Evolutionary conservation across 176 grass and related monocot species (phyloP), one percentile per base, ranked within the genome.

Genomic region (Oryza brachyantha): DNA sequence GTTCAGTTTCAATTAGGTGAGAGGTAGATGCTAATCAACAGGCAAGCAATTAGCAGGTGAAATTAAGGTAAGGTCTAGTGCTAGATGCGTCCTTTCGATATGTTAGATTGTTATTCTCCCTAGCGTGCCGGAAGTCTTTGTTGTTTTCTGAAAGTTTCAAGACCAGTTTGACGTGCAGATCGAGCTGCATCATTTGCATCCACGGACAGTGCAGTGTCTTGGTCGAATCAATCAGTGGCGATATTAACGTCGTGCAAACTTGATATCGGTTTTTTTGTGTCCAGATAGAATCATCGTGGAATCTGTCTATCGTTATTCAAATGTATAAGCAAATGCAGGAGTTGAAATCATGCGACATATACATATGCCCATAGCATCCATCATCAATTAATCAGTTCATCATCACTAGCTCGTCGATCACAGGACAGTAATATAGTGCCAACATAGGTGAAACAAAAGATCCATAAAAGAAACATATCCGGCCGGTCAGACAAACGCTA

Each of bases 211-310:
- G n/a, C n/a, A n/a, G 31, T 32, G 83, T 55, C 42, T 71, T 63
- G 25, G 21, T 67, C 41, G n/a, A 58, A 84, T 84, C 75, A 85
- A 79, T 85, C 66, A 72, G 43, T 8, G 66, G 11, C 66, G 75
- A 79, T 41, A 85, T 72, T 72, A 64, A 17, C 66, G 57, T 54
- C 19, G 12, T 24, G 66, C 32, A 11, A 22, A 32, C 31, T 29
- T 54, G 3, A n/a, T n/a, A n/a, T n/a, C n/a, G 70, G 27, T 19
- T 54, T 60, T 64, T 7, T 19, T 32, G 29, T 55, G 36, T 45
- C 42, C 37, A 66, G 32, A 55, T 29, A 22, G 5, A 55, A 13
- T 17, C 39, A 63, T 22, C n/a, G n/a, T n/a, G 16, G 45, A 32
- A 17, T 17, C 2, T 21, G 29, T 21, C 0, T 3, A 38, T 40